Evolutionary conservation across 805 yeast species (phyloP), one percentile per base, ranked within the genome.

Genomic region (Candida gorgasii): DNA sequence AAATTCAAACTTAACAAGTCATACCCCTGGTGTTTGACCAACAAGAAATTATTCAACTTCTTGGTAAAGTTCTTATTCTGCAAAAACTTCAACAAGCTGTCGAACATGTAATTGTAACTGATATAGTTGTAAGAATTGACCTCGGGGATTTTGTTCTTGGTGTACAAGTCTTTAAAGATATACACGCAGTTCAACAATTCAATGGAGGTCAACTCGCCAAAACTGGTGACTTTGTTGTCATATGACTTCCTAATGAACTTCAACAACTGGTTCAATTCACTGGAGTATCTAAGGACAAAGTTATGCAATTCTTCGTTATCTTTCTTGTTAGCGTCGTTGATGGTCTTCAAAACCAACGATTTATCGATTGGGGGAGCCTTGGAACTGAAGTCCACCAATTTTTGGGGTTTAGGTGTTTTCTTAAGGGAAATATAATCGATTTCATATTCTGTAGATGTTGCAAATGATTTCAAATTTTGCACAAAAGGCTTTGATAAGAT

Each of bases 141-240:
- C 12, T 39, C 45, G 6, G 44, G 43, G 17, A 58, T 47, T 24
- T 53, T 54, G 31, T 42, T 38, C 31, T 57, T 48, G 32, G 34
- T 34, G 38, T 51, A 54, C 36, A 39, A 45, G 29, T 55, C 53
- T 39, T 55, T 58, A 49, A 58, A 62, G 14, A 56, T 51, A 42
- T 62, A 58, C 31, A 61, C 44, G 14, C 55, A 52, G 45, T 58
- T 61, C 46, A 54, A 50, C 11, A 61, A 42, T 41, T 62, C 66
- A 8, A 50, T 35, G 4, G 58, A 35, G 4, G 63, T 55, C 37
- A 62, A 53, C 36, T 61, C 59, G 8, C 43, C 48, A 30, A 59
- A 59, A 17, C 43, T 37, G 5, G 42, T 42, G 44, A 61, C 47
- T 38, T 59, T 57, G 31, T 50, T 24, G 19, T 45, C 52, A 41